phyloP scores from a whole-genome alignment of 495 filamentous ascomycete species.

The Trichoderma virens region DNA sequence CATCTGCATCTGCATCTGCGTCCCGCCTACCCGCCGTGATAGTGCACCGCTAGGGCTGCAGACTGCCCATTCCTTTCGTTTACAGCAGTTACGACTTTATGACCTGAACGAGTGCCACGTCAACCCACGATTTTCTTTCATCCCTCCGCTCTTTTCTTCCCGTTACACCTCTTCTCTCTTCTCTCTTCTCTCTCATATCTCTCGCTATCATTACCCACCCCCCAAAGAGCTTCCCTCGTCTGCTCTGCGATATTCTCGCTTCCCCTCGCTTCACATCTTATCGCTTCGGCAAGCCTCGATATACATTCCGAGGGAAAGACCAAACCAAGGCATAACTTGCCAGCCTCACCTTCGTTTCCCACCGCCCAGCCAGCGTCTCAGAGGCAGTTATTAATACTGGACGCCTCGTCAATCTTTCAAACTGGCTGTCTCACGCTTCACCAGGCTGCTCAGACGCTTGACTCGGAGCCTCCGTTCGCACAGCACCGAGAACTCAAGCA shows the following conservation, averaged over 20 bases:
- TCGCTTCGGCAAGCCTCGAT: neutral
- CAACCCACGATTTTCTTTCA: neutral
- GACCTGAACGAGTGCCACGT: conserved; percentile 4
- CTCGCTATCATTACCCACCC: neutral
- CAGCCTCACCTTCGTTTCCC: neutral
- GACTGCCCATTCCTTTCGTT: neutral
- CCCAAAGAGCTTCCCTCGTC: neutral
- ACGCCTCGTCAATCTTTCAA: neutral
- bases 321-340: neutral
- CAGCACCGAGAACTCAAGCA: neutral
- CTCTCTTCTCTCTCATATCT: neutral
- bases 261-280: neutral
- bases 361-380: neutral
- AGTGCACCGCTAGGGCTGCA: neutral
- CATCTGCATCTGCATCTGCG: neutral
- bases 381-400: neutral
- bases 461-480: neutral
- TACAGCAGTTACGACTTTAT: conserved; percentile 3
- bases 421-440: neutral
- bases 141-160: neutral
- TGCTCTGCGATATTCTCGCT: neutral
- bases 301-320: neutral
- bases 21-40: neutral
- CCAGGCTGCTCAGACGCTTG: neutral
- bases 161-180: neutral